Conservation (phyloP, 2,329 filamentous ascomycete species). For the Aspergillus cejpii region DNA sequence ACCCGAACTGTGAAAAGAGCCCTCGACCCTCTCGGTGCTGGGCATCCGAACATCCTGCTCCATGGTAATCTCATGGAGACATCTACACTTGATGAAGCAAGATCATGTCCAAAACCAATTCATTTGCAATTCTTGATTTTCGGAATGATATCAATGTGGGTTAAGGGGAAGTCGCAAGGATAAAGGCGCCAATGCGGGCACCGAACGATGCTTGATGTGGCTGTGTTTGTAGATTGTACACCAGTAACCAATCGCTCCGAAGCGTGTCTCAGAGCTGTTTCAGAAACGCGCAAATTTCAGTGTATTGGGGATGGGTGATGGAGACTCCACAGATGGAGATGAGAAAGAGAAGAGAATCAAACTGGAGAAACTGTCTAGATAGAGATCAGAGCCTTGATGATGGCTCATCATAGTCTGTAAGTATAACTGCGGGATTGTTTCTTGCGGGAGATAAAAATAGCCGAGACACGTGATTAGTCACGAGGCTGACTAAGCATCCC, state of each 20-base stretch:
- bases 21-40: constrained; percentile 13
- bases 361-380: too few relatives aligned
- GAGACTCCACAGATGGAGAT: too few relatives aligned
- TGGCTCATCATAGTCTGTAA: too few relatives aligned
- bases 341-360: too few relatives aligned
- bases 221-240: constrained; percentile 1
- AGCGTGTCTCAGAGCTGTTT: background rate
- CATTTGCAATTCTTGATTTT: constrained; percentile 1
- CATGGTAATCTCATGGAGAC: constrained; percentile 15
- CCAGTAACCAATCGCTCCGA: background rate
- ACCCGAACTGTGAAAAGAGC: constrained; percentile 3
- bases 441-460: constrained; percentile 14
- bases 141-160: background rate
- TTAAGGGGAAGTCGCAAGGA: background rate
- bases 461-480: constrained; percentile 13
- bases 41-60: constrained; percentile 20
- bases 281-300: background rate
- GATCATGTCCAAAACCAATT: constrained; percentile 17
- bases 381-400: too few relatives aligned
- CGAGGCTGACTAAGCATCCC: constrained; percentile 2
- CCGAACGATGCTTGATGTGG: background rate
- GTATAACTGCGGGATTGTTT: too few relatives aligned
- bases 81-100: constrained; percentile 15
- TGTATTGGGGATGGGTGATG: background rate
- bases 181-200: background rate